Percentiles rank a stretch among this genome's conserved stretches.
Conservation (phyloP, 768 basidiomycete species). For the Trametes elegans region DNA sequence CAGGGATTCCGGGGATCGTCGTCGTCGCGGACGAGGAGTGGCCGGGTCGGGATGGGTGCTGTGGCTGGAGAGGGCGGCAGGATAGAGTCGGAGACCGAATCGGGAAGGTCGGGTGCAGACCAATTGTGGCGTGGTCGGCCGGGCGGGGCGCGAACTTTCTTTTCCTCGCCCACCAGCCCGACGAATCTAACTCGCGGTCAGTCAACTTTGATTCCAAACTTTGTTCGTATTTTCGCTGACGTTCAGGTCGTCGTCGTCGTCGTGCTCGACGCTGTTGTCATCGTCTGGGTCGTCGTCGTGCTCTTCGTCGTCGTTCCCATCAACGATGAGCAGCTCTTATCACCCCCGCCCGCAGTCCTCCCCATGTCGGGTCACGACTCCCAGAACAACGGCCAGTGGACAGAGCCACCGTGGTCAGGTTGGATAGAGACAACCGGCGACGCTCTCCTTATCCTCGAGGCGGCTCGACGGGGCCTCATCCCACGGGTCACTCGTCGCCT, state of each 20-base stretch:
- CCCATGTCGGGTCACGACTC: conserved; percentile 27
- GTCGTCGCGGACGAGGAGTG: neutral
- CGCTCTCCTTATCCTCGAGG: conserved; percentile 95
- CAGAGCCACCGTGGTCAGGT: conserved; percentile 89
- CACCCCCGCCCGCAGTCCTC: conserved; percentile 10
- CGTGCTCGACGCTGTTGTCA: conserved; percentile 19
- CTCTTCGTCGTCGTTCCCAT: conserved; percentile 11
- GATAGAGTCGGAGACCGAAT: conserved; percentile 16
- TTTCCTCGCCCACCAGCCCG: conserved; percentile 27
- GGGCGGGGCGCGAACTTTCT: conserved; percentile 29
- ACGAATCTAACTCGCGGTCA: conserved; percentile 65
- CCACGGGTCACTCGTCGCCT: conserved; percentile 90
- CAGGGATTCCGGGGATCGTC: too few relatives aligned
- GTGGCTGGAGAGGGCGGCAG: conserved; percentile 3
- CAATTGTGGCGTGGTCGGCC: conserved; percentile 23
- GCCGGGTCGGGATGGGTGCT: neutral
- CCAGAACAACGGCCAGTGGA: conserved; percentile 45
- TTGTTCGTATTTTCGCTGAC: conserved; percentile 49
- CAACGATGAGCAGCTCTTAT: conserved; percentile 22
- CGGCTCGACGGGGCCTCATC: conserved; percentile 84
- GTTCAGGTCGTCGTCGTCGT: conserved; percentile 31
- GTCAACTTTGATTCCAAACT: conserved; percentile 72
- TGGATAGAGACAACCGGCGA: conserved; percentile 96
- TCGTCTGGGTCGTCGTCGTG: neutral
- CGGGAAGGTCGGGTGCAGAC: conserved; percentile 9